A percentile compares a stretch with the other conserved stretches of the same genome.
Conservation (phyloP, 176 grass and related monocot species). For the Ampelocalamus luodianensis region DNA sequence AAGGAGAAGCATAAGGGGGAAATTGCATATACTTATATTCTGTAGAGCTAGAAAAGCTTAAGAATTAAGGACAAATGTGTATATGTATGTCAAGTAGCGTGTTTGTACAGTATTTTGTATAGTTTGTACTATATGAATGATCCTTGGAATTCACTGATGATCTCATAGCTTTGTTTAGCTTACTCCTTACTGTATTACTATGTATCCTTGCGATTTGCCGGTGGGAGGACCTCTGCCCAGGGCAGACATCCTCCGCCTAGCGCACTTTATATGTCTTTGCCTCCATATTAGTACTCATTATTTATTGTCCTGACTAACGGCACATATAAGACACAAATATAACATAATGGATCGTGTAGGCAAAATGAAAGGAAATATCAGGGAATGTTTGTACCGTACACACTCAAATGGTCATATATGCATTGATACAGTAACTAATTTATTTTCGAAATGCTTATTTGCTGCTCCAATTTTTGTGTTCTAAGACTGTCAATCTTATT, state of each 20-base stretch:
- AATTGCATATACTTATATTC: constrained; percentile 11
- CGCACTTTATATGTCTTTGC: background rate
- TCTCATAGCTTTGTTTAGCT: background rate
- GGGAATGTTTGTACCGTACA: no score
- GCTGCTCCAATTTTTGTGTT: background rate
- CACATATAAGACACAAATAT: background rate
- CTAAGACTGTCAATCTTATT: background rate
- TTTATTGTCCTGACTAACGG: no score
- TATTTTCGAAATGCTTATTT: background rate
- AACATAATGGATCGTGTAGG: no score
- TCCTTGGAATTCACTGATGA: background rate
- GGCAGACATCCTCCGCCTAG: background rate
- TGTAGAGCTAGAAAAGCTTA: constrained; percentile 7
- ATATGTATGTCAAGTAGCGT: background rate
- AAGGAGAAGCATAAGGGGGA: background rate
- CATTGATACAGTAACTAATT: background rate
- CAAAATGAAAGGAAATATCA: no score
- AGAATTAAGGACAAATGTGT: background rate
- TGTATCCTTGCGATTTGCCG: background rate
- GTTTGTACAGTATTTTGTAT: background rate
- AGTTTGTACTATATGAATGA: background rate
- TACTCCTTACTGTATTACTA: background rate
- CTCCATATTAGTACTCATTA: background rate
- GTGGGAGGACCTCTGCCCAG: no score
- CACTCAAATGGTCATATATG: no score